Percentiles rank a stretch among this genome's conserved stretches.
These are phyloP conservation scores for Fraxinus ornus DNA, from an alignment of 305 asterid genomes.

Conservation along the genomic window DNA sequence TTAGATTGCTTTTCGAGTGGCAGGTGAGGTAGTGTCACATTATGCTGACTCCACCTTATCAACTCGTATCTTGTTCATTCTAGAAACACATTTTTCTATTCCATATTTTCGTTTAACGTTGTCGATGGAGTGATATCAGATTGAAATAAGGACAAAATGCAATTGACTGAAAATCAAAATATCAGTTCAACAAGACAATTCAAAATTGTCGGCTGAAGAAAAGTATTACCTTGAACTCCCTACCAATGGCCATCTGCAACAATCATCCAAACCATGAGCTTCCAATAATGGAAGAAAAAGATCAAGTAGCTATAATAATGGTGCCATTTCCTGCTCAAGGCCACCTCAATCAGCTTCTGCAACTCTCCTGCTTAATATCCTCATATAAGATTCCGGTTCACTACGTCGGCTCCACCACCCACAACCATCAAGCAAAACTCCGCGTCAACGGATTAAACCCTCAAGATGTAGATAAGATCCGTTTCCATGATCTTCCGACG, in stretches of 20 bases:
- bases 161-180: background rate
- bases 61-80: too few relatives aligned
- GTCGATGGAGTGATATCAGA: background rate
- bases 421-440: conserved; percentile 20
- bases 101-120: too few relatives aligned
- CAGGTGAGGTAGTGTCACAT: too few relatives aligned
- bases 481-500: conserved; percentile 31
- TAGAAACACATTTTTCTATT: too few relatives aligned
- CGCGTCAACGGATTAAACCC: conserved; percentile 27
- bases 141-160: background rate
- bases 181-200: background rate
- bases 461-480: conserved; percentile 18
- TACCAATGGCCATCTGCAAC: background rate
- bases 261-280: background rate
- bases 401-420: background rate
- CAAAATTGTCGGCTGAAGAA: background rate
- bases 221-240: background rate
- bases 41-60: too few relatives aligned
- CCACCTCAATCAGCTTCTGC: conserved; percentile 39
- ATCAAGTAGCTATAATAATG: conserved; percentile 10
- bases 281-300: background rate
- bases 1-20: too few relatives aligned
- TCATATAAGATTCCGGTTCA: conserved; percentile 22
- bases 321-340: conserved; percentile 41
- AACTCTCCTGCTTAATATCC: conserved; percentile 24